Conservation (phyloP, 2,329 filamentous ascomycete species). For the Claviceps cyperi region DNA sequence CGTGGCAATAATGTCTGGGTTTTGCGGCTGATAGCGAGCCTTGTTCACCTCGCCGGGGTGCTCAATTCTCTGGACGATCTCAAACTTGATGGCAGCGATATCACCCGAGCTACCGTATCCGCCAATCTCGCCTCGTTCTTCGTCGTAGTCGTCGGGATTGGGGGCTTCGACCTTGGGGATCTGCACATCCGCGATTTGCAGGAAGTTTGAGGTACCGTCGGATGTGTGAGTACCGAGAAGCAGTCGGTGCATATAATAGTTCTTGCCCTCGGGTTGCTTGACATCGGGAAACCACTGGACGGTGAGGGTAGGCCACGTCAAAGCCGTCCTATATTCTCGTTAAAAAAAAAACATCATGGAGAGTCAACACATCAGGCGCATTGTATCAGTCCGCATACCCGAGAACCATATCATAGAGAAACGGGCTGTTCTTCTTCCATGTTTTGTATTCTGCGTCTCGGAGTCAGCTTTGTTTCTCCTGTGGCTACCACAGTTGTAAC, state of each 20-base stretch:
- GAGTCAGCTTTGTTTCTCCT: not conserved
- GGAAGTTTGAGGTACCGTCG: constrained; percentile 69
- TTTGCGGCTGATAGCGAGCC: constrained; percentile 93
- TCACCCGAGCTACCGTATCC: constrained; percentile 70
- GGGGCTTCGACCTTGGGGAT: constrained; percentile 66
- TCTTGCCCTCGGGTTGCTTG: constrained; percentile 74
- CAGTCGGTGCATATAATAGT: constrained; percentile 74
- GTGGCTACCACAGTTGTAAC: not conserved
- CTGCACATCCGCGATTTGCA: constrained; percentile 89
- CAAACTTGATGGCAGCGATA: constrained; percentile 65
- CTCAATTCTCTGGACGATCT: constrained; percentile 88
- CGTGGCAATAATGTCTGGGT: constrained; percentile 90
- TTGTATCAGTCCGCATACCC: constrained; percentile 32
- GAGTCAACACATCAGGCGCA: not conserved
- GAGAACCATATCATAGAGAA: constrained; percentile 95
- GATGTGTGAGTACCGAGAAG: constrained; percentile 93
- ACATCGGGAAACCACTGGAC: constrained; percentile 97
- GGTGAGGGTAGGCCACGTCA: constrained; percentile 95
- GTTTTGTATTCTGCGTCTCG: constrained; percentile 75
- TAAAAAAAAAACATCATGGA: constrained; percentile 4
- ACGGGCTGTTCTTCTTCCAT: constrained; percentile 99
- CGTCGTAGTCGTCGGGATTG: constrained; percentile 75
- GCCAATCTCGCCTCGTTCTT: constrained; percentile 83
- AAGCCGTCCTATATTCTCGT: constrained; percentile 48
- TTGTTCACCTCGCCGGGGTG: constrained; percentile 98